Conservation (phyloP, 2,329 filamentous ascomycete species). For the Fusarium incarnatum region DNA sequence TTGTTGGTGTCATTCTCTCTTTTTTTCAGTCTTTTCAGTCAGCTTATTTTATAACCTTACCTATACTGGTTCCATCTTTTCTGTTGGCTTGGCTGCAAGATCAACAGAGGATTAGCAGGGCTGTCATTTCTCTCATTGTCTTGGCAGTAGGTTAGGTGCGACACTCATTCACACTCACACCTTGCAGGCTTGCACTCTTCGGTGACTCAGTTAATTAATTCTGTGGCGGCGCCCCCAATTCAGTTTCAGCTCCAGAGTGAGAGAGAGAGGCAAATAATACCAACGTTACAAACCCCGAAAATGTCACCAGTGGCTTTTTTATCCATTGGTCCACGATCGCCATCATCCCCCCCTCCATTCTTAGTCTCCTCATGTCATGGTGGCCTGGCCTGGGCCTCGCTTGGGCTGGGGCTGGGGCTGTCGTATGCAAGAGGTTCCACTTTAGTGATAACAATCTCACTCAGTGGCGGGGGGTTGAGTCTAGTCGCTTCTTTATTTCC, state of each 20-base stretch:
- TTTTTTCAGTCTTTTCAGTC: not conserved
- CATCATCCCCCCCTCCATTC: not conserved
- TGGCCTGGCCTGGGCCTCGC: not conserved
- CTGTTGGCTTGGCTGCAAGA: not conserved
- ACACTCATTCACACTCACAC: not conserved
- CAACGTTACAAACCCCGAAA: not conserved
- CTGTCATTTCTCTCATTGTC: not conserved
- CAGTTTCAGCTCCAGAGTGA: not conserved
- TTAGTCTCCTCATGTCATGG: not conserved
- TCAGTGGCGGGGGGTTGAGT: not conserved
- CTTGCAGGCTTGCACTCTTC: not conserved
- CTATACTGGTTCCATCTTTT: not conserved
- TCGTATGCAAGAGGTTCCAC: not conserved
- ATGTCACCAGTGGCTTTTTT: not conserved
- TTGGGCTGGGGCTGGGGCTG: not conserved
- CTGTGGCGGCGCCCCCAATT: not conserved
- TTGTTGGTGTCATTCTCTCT: not conserved
- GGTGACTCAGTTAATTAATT: not conserved
- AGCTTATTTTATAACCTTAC: not conserved
- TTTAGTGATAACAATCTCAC: slow-evolving; percentile 8
- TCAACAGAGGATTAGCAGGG: not conserved
- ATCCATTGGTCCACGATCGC: slow-evolving; percentile 2
- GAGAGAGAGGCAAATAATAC: not conserved
- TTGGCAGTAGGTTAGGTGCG: not conserved
- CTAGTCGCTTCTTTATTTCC: not conserved